phyloP scores from a whole-genome alignment of 1,284 basidiomycete genomes.

The Pulveroboletus sp. region DNA sequence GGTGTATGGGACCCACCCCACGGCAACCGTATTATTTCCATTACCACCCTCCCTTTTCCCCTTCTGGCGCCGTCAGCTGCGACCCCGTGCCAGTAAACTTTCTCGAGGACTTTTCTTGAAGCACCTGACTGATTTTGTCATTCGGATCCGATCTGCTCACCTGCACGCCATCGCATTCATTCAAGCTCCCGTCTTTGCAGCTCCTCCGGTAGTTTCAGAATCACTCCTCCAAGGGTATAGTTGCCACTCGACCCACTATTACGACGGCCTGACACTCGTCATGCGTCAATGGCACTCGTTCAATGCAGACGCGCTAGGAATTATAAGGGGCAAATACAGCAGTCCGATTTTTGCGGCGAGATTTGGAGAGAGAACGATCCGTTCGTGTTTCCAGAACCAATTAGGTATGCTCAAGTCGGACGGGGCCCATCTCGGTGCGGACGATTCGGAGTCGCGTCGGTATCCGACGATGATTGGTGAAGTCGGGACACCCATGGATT shows the following conservation, averaged over 20 bases:
- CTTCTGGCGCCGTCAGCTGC: too few species aligned
- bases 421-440: too few species aligned
- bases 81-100: conserved; percentile 43
- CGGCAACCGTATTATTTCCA: conserved; percentile 81
- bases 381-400: too few species aligned
- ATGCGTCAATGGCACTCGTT: conserved; percentile 94
- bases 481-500: conserved; percentile 92
- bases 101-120: conserved; percentile 81
- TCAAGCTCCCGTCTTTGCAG: too few species aligned
- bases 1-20: conserved; percentile 86
- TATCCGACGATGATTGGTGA: conserved; percentile 86
- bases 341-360: too few species aligned
- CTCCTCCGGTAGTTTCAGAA: conserved; percentile 41
- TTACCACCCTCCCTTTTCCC: conserved; percentile 32
- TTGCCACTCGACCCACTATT: conserved; percentile 87
- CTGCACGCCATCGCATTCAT: conserved; percentile 70
- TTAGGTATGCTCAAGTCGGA: too few species aligned
- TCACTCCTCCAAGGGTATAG: conserved; percentile 66
- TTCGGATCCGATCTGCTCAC: conserved; percentile 69
- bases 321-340: too few species aligned
- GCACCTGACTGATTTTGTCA: conserved; percentile 67
- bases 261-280: conserved; percentile 86
- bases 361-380: too few species aligned
- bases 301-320: conserved; percentile 42
- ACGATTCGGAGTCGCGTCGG: too few species aligned